Percentiles rank a stretch among this genome's conserved stretches.
Evolutionary conservation across 495 filamentous ascomycete species (phyloP).

Genomic region (Xylaria grammica): DNA sequence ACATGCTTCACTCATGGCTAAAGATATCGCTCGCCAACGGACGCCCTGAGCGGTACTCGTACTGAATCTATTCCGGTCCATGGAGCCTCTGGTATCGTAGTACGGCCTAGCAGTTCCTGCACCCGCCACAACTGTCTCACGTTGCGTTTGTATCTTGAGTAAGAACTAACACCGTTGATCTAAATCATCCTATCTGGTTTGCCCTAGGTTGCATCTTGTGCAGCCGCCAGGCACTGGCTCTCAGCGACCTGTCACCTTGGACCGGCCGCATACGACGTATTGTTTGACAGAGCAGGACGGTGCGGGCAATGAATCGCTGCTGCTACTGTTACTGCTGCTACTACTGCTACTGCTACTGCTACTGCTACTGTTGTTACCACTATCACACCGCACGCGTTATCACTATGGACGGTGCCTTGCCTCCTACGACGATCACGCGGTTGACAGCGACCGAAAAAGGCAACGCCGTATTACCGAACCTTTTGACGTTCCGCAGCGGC

Average conservation of each 20-base stretch:
- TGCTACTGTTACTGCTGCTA: too few species aligned
- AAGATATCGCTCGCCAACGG: not conserved
- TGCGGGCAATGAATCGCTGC: not conserved
- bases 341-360: conserved; percentile 4
- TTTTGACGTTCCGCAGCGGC: not conserved
- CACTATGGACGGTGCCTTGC: conserved; percentile 13
- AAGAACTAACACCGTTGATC: conserved; percentile 1
- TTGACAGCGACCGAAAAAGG: conserved; percentile 15
- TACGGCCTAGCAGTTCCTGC: conserved; percentile 12
- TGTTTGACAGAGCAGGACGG: conserved; percentile 9
- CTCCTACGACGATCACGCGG: conserved; percentile 18
- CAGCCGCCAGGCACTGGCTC: conserved; percentile 18
- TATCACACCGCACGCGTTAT: conserved; percentile 15
- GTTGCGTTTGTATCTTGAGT: conserved; percentile 20
- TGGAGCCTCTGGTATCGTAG: conserved; percentile 2
- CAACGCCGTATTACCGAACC: conserved; percentile 7
- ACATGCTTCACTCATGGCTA: conserved; percentile 6
- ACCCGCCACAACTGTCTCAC: conserved; percentile 14
- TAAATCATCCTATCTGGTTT: not conserved
- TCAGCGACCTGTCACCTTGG: conserved; percentile 7
- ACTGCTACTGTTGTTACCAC: conserved; percentile 14
- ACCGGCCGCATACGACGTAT: conserved; percentile 12
- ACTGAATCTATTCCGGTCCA: not conserved
- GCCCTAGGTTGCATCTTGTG: conserved; percentile 15
- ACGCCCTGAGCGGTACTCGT: not conserved